Percentiles rank a stretch among this genome's conserved stretches.
Conservation (phyloP, 495 filamentous ascomycete species). For the Aspergillus baeticus region DNA sequence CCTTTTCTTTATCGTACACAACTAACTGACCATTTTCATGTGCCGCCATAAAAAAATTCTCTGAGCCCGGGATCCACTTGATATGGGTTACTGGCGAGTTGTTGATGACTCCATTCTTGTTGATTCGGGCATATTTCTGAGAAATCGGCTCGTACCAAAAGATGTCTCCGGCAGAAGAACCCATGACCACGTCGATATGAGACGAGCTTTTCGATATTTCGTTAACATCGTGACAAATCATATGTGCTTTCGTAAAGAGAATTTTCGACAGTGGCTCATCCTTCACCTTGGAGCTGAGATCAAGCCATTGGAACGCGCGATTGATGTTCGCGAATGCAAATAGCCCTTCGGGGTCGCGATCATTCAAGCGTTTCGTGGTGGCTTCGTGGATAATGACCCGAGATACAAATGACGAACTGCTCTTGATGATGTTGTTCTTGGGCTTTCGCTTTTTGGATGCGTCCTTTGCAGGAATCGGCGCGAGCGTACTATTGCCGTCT, state of each 20-base stretch:
- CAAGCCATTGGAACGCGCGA: slow-evolving; percentile 84
- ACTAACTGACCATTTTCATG: slow-evolving; percentile 93
- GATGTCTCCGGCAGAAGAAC: slow-evolving; percentile 92
- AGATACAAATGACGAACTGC: slow-evolving; percentile 95
- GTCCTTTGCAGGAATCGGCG: slow-evolving; percentile 64
- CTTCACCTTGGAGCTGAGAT: slow-evolving; percentile 57
- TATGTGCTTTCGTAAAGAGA: slow-evolving; percentile 92
- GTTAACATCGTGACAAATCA: slow-evolving; percentile 93
- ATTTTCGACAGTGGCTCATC: slow-evolving; percentile 92
- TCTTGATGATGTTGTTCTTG: slow-evolving; percentile 96
- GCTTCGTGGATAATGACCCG: slow-evolving; percentile 89
- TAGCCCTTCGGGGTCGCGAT: slow-evolving; percentile 73
- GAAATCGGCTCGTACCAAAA: slow-evolving; percentile 99
- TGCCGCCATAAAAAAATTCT: slow-evolving; percentile 87
- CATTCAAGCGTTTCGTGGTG: slow-evolving; percentile 71
- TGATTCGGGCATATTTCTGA: slow-evolving; percentile 91
- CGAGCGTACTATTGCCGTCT: slow-evolving; percentile 77
- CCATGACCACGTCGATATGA: slow-evolving; percentile 91
- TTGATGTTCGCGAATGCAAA: slow-evolving; percentile 96
- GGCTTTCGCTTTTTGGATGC: slow-evolving; percentile 79
- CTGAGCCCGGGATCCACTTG: slow-evolving; percentile 90
- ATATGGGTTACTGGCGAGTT: slow-evolving; percentile 81
- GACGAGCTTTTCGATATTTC: slow-evolving; percentile 69
- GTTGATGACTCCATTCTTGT: slow-evolving; percentile 95
- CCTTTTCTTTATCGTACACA: slow-evolving; percentile 98